phyloP scores from a whole-genome alignment of 73 alveolate genomes.

The Blepharisma stoltei region DNA sequence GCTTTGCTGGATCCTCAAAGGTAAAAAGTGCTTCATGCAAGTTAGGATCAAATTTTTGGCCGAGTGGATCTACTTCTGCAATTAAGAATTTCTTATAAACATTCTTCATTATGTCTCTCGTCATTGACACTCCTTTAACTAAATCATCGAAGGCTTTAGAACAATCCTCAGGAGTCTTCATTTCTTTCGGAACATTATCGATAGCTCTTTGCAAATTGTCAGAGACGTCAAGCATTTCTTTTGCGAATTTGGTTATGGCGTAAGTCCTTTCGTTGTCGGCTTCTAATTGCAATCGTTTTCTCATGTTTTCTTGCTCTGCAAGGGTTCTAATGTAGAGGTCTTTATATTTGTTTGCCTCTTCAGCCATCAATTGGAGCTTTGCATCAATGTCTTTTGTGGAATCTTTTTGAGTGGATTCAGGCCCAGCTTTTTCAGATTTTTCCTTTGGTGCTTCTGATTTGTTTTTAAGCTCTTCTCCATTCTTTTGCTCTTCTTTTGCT shows the following conservation, averaged over 20 bases:
- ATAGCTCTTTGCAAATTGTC: constrained; percentile 74
- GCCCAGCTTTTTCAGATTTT: neutral
- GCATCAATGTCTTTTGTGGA: constrained; percentile 31
- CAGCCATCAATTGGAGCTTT: constrained; percentile 34
- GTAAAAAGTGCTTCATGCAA: constrained; percentile 77
- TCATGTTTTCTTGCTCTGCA: constrained; percentile 67
- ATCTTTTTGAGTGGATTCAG: constrained; percentile 7
- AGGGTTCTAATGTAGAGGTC: constrained; percentile 39
- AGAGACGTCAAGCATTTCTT: constrained; percentile 79
- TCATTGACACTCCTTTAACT: constrained; percentile 61
- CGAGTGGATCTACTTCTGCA: constrained; percentile 63
- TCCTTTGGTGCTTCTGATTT: neutral
- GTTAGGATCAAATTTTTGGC: constrained; percentile 79
- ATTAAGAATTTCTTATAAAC: constrained; percentile 60
- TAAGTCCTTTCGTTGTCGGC: constrained; percentile 55
- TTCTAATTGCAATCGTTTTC: constrained; percentile 59
- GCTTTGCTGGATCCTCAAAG: constrained; percentile 67
- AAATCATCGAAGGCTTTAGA: constrained; percentile 32
- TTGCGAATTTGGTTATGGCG: constrained; percentile 82
- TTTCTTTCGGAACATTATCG: constrained; percentile 27
- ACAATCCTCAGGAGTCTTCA: constrained; percentile 30
- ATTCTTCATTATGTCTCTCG: constrained; percentile 57
- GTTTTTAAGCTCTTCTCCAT: too few species aligned
- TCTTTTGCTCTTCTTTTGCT: too few species aligned
- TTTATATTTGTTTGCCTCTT: constrained; percentile 30